Evolutionary conservation across 208 protist species (phyloP), one percentile per base, ranked within the genome.

Genomic region (Trypanosoma rangeli): DNA sequence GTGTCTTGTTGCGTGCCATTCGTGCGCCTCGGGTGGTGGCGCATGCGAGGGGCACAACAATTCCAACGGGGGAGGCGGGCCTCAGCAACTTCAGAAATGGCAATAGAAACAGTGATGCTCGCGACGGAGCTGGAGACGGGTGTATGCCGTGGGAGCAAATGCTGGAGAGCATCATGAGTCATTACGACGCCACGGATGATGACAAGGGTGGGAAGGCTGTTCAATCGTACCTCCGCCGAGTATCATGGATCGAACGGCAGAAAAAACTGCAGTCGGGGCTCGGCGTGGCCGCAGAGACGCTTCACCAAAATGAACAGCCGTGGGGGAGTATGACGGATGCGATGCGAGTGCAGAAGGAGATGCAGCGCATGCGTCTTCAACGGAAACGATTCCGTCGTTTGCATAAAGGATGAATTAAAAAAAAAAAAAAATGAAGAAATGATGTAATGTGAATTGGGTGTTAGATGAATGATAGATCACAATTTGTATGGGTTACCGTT

Each of bases 151-250:
- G 61, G 70, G 70, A 74, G 48, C 1, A 26, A 15, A 67, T 73
- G 66, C 50, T 73, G 10, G 64, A 82, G 53, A 79, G 22, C 33
- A 54, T 54, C 77, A 78, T 31, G 68, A 77, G 5, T 52, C 60
- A 31, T 57, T 59, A 7, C 28, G 13, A 37, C 1, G 67, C 10
- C 15, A 16, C 12, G 12, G 64, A 68, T 37, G 68, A 20, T 4
- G 46, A 50, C 3, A 4, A 50, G 46, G 20, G 13, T 22, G 80
- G 66, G 24, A 68, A 80, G 24, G 70, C 68, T 15, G 81, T 92
- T 33, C 62, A 78, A 20, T 80, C 83, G 26, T 92, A 92, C 56
- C 54, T 92, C 48, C 82, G 84, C 64, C 83, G 86, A 16, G 78
- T 88, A 37, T 62, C 77, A 16, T 92, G 86, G 86, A 77, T 92